phyloP scores from a whole-genome alignment of 306 rosid genomes.

The Corylus americana region DNA sequence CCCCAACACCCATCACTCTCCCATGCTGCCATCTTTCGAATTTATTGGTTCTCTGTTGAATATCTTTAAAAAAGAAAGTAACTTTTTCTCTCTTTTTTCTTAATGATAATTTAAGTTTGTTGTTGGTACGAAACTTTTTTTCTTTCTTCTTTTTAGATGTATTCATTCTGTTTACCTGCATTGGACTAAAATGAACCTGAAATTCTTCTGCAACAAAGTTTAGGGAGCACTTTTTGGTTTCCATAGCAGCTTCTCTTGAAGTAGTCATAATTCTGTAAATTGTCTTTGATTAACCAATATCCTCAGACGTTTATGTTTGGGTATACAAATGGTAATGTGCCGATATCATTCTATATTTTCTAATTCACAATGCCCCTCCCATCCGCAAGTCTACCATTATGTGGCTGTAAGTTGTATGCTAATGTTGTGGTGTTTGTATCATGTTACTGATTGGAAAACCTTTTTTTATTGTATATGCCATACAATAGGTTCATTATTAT shows the following conservation, averaged over 20 bases:
- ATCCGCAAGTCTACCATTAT: constrained; percentile 11
- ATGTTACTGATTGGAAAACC: constrained; percentile 19
- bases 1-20: too few species aligned
- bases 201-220: neutral
- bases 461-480: constrained; percentile 14
- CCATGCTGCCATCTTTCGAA: neutral
- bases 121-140: neutral
- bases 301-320: neutral
- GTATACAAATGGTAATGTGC: neutral
- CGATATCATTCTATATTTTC: neutral
- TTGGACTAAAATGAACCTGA: neutral
- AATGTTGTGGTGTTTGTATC: constrained; percentile 17
- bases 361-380: neutral
- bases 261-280: neutral
- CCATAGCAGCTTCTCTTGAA: neutral
- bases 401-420: constrained; percentile 26
- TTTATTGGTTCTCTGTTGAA: neutral
- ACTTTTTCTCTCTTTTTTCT: neutral
- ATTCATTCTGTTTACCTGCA: neutral
- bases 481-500: constrained; percentile 61
- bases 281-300: neutral
- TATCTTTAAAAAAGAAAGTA: neutral
- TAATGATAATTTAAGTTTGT: neutral
- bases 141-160: neutral
- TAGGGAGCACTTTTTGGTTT: constrained; percentile 4